A percentile compares a stretch with the other conserved stretches of the same genome.
phyloP scores from a whole-genome alignment of 768 basidiomycete genomes.

The Tephrocybe sp. region DNA sequence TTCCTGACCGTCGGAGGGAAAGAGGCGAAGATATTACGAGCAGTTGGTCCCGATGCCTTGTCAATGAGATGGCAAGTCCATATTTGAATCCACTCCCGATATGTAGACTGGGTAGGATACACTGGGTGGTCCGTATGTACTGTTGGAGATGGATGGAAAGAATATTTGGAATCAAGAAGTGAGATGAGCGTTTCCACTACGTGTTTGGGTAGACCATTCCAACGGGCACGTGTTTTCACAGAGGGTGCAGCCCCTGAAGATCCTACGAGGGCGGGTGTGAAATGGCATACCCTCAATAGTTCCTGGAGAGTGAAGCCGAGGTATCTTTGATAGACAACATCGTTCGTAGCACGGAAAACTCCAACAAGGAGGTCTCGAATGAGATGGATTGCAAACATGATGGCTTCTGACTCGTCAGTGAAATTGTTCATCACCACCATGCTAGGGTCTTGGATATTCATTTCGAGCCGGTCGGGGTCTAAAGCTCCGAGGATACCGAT shows the following conservation, averaged over 20 bases:
- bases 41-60: conserved; percentile 52
- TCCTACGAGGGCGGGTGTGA: conserved; percentile 71
- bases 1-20: conserved; percentile 77
- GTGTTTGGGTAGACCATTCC: conserved; percentile 78
- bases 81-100: conserved; percentile 92
- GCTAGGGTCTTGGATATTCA: conserved; percentile 51
- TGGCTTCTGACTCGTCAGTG: conserved; percentile 70
- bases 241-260: conserved; percentile 49
- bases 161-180: conserved; percentile 69
- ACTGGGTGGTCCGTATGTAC: conserved; percentile 62
- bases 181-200: conserved; percentile 86
- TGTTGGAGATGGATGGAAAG: conserved; percentile 41
- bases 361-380: conserved; percentile 83
- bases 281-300: conserved; percentile 81
- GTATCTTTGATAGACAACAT: conserved; percentile 86
- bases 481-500: conserved; percentile 90
- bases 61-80: conserved; percentile 85
- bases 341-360: conserved; percentile 90
- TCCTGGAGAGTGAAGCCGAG: conserved; percentile 93
- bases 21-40: conserved; percentile 70
- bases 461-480: conserved; percentile 89
- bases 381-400: conserved; percentile 80
- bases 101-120: conserved; percentile 73
- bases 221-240: conserved; percentile 67
- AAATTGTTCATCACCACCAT: conserved; percentile 83